Evolutionary conservation across 202 grass and related monocot genomes (phyloP), one percentile per base, ranked within the genome.

Genomic region (Carex sylvatica): DNA sequence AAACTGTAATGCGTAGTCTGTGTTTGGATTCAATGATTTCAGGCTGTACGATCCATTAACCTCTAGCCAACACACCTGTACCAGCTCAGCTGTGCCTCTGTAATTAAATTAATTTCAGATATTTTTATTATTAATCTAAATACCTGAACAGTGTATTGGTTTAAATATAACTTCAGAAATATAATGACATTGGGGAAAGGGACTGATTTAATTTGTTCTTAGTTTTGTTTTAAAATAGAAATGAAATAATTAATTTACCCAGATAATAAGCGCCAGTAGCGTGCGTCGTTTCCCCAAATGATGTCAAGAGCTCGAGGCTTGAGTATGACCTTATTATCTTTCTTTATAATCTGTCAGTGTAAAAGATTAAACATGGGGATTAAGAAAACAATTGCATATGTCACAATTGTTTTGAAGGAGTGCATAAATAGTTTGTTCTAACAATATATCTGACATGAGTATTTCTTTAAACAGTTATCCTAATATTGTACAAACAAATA

Each of bases 21-120:
- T 56, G 26, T 56, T 59, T 59, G 3, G 15, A 12, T 59, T 36
- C 52, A 59, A 18, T n/a, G 0, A 0, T 58, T 3, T 77, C 16
- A 77, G 53, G 59, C 16, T 11, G 16, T 59, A 59, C 16, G 28
- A 58, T 35, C 73, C 73, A 5, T n/a, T 77, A 8, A 77, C 52
- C 73, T 77, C 73, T 9, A 77, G 52, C 73, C 73, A 77, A 6
- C 28, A 77, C 73, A 77, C 73, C 16, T 77, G 73, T 77, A 77
- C 26, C 52, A 77, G 74, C 9, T 77, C 74, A 36, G 13, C 74
- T 59, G 74, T 9, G 0, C 16, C 28, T 31, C 74, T 77, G 30
- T 19, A 31, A 74, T 74, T 30, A 28, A 19, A 53, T 30, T 30
- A 28, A 19, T 54, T 30, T 28, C 1, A 24, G 20, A 44, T 73